These are phyloP conservation scores for Rheum nobile DNA, from an alignment of 148 eudicot species.

Conservation along the genomic window DNA sequence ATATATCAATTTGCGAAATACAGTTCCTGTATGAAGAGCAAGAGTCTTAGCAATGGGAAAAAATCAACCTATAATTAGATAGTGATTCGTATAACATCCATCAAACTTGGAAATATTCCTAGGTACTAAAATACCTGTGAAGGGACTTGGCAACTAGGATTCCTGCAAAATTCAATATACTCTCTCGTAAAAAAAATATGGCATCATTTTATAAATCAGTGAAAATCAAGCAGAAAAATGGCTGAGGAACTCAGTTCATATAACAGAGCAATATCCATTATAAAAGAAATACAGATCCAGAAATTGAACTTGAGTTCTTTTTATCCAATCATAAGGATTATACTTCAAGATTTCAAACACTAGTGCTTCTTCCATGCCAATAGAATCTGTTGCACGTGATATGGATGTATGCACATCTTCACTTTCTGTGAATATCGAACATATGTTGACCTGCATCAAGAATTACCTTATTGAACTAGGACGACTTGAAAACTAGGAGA, in stretches of 20 bases:
- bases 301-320: slow-evolving; percentile 56
- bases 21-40: too few relatives aligned
- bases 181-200: too few relatives aligned
- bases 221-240: background rate
- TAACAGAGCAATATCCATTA: background rate
- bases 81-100: too few relatives aligned
- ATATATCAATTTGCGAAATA: background rate
- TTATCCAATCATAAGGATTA: slow-evolving; percentile 76
- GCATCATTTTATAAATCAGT: too few relatives aligned
- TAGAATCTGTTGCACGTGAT: slow-evolving; percentile 67
- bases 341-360: slow-evolving; percentile 48
- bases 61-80: too few relatives aligned
- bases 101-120: too few relatives aligned
- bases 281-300: background rate
- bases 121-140: too few relatives aligned
- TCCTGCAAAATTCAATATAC: slow-evolving; percentile 35
- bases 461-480: background rate
- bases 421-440: slow-evolving; percentile 48
- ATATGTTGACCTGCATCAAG: slow-evolving; percentile 53
- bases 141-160: slow-evolving; percentile 15
- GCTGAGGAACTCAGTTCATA: background rate
- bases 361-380: slow-evolving; percentile 68
- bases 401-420: slow-evolving; percentile 60
- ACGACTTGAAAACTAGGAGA: background rate
- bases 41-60: too few relatives aligned